phyloP scores from a whole-genome alignment of 495 filamentous ascomycete genomes.

The Penicillium maclennaniae region DNA sequence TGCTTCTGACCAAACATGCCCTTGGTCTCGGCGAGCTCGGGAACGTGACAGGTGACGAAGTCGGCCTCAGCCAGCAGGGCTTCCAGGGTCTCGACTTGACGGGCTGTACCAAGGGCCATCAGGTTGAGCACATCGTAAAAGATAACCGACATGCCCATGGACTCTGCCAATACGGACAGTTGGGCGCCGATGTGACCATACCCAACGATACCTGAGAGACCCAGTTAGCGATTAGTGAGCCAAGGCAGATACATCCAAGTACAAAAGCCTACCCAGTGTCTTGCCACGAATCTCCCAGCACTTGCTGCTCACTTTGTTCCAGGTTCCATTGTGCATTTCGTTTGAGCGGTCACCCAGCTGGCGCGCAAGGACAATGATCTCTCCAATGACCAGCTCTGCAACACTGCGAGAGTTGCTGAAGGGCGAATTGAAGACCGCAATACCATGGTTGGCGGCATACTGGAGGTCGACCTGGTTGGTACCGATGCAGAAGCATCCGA shows the following conservation, averaged over 20 bases:
- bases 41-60: conserved; percentile 92
- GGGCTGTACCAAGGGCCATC: conserved; percentile 86
- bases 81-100: conserved; percentile 74
- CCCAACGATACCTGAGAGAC: conserved; percentile 71
- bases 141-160: conserved; percentile 96
- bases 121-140: conserved; percentile 92
- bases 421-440: conserved; percentile 98
- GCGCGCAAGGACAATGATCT: conserved; percentile 87
- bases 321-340: conserved; percentile 91
- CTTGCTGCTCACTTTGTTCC: conserved; percentile 95
- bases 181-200: conserved; percentile 98
- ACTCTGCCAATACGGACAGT: conserved; percentile 90
- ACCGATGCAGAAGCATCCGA: conserved; percentile 98
- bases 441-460: conserved; percentile 85
- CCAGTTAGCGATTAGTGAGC: not conserved
- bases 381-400: conserved; percentile 89
- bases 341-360: conserved; percentile 90
- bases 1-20: conserved; percentile 78
- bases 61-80: conserved; percentile 75
- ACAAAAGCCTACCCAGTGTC: conserved; percentile 64
- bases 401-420: conserved; percentile 98
- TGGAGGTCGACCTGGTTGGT: conserved; percentile 97
- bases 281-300: conserved; percentile 99
- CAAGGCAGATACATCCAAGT: not conserved
- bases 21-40: conserved; percentile 85